Percentiles rank a stretch among this genome's conserved stretches.
These are phyloP conservation scores for Amphirosellinia nigrospora DNA, from an alignment of 495 filamentous ascomycete species.

Conservation along the genomic window DNA sequence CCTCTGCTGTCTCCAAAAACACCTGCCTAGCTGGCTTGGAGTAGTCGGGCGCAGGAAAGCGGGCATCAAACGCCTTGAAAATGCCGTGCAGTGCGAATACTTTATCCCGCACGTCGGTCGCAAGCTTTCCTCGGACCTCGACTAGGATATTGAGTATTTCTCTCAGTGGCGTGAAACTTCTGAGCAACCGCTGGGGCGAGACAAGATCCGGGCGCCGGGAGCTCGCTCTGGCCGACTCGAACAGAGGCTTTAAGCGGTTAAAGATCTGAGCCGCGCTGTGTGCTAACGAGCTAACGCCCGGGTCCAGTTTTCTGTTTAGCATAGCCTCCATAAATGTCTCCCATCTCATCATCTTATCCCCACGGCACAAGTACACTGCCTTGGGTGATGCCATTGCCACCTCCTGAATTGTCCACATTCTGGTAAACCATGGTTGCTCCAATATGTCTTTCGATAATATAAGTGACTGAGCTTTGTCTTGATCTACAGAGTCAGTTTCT, in stretches of 20 bases:
- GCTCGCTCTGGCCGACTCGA: neutral
- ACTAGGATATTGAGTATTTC: neutral
- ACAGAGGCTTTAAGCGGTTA: neutral
- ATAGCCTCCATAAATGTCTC: neutral
- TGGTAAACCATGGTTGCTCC: conserved; percentile 4
- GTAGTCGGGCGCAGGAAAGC: neutral
- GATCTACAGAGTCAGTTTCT: neutral
- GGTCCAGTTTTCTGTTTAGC: neutral
- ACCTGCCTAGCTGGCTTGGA: neutral
- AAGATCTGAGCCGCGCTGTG: neutral
- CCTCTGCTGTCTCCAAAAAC: neutral
- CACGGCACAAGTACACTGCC: conserved; percentile 1
- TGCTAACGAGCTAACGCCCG: neutral
- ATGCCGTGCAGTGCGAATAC: neutral
- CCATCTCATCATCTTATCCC: neutral
- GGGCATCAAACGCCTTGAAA: neutral
- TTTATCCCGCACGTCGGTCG: neutral
- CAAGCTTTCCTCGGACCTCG: neutral
- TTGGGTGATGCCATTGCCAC: conserved; percentile 10
- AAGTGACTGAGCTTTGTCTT: neutral
- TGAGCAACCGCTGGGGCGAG: neutral
- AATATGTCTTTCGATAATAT: neutral
- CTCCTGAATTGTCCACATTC: conserved; percentile 11
- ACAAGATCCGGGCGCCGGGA: neutral
- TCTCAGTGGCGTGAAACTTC: neutral